Base-by-base conservation (phyloP, 1,284 basidiomycete genomes). In the Cutaneotrichosporon cavernicola region DNA sequence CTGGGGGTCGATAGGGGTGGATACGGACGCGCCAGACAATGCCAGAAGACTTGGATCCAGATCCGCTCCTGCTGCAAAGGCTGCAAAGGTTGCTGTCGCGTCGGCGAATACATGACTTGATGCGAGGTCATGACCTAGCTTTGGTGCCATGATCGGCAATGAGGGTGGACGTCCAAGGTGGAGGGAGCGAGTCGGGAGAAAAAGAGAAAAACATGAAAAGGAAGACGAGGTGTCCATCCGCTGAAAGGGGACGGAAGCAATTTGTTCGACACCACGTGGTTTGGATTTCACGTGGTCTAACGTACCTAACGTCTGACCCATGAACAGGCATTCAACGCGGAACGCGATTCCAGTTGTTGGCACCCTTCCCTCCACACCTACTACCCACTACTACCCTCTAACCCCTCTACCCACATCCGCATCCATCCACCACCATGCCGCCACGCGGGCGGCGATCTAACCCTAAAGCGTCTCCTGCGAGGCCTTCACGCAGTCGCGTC, bases 1-100 rank as follows among this genome's bases (percentile, higher is more conserved):
- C 2, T 71, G 68, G 5, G 74, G 74, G 63, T 77, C 76, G 34
- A 76, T 67, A 7, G 69, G 69, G 8, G 64, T 2, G 5, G 60
- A 36, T 13, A 63, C 46, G 1, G 62, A 43, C 4, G 64, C 62
- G 18, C 22, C 38, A 4, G 55, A 56, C 1, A 63, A 56, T 6
- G 62, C 67, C 9, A 64, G 58, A 1, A 68, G 62, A 16, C 62
- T 56, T 1, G 66, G 66, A 43, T 68, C 66, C 13, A 68, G 55
- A 10, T 56, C 53, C 2, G 50, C 61, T 6, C 55, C 53, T 21
- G 40, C 47, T 5, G 34, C 38, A 22, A 56, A 22, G 31, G 31
- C 51, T 8, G 51, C 30, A n/a, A 53, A 53, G 50, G 7, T 60
- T 32, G n/a, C 38, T 31, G 30, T 34, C 8, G 31, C 51, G 18